Evolutionary conservation across 2,329 filamentous ascomycete genomes (phyloP).

Genomic region (Phaeosphaeria sp.): DNA sequence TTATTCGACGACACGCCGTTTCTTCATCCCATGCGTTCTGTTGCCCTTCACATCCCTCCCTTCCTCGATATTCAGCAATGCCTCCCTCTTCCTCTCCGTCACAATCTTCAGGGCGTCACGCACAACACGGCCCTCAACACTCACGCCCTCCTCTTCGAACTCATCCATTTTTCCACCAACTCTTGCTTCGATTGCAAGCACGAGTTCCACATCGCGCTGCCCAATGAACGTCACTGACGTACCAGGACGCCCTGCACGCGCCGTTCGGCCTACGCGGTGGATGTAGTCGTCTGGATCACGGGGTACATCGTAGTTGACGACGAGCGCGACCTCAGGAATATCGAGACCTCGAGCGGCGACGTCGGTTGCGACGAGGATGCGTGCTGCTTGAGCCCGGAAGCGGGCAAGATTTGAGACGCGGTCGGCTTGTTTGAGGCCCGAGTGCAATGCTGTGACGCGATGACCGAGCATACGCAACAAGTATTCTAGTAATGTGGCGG

Average conservation of each 20-base stretch:
- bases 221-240: constrained; percentile 88
- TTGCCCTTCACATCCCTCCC: constrained; percentile 91
- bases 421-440: constrained; percentile 81
- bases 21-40: constrained; percentile 57
- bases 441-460: constrained; percentile 90
- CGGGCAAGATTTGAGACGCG: constrained; percentile 86
- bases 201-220: constrained; percentile 87
- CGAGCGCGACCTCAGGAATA: constrained; percentile 88
- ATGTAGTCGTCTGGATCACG: constrained; percentile 98
- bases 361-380: constrained; percentile 92
- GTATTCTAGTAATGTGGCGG: constrained; percentile 88
- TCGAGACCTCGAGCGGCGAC: constrained; percentile 94
- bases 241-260: constrained; percentile 84
- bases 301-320: constrained; percentile 95
- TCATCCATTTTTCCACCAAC: constrained; percentile 81
- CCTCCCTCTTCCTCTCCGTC: constrained; percentile 94
- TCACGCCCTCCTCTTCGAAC: constrained; percentile 90
- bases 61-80: constrained; percentile 88
- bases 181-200: constrained; percentile 87
- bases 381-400: constrained; percentile 87
- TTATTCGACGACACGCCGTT: constrained; percentile 20
- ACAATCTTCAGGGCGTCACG: constrained; percentile 87
- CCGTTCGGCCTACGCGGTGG: constrained; percentile 93
- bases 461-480: constrained; percentile 85
- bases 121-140: constrained; percentile 87